Percentiles rank a stretch among this genome's conserved stretches.
These are phyloP conservation scores for Xylariaceae sp. DNA, from an alignment of 2,329 filamentous ascomycete species.

Conservation along the genomic window DNA sequence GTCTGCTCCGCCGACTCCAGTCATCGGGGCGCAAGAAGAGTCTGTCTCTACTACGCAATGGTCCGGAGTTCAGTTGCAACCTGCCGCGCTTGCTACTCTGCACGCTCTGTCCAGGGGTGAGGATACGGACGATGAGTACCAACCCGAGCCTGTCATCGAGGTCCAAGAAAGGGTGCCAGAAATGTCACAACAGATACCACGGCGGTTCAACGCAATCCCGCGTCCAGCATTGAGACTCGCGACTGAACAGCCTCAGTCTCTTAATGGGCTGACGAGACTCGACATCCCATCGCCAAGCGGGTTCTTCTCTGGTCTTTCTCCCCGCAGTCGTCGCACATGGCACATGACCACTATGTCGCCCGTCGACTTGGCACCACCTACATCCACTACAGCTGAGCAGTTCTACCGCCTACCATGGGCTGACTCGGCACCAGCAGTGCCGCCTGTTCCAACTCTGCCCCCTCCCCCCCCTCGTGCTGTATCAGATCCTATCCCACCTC, in stretches of 20 bases:
- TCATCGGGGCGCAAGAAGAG: conserved; percentile 55
- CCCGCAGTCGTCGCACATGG: conserved; percentile 77
- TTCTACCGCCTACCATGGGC: conserved; percentile 87
- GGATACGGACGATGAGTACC: conserved; percentile 56
- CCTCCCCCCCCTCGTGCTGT: conserved; percentile 34
- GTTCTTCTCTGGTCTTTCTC: conserved; percentile 83
- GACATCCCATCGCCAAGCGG: conserved; percentile 89
- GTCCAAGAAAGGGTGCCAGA: conserved; percentile 42
- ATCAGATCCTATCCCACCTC: conserved; percentile 31
- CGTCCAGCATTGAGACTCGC: conserved; percentile 32
- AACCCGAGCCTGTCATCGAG: conserved; percentile 53
- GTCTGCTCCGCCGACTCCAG: conserved; percentile 81
- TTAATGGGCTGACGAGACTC: conserved; percentile 71
- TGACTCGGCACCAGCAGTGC: conserved; percentile 33
- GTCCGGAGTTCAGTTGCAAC: conserved; percentile 71
- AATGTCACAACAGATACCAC: conserved; percentile 50
- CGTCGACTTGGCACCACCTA: conserved; percentile 59
- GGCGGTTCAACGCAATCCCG: conserved; percentile 41
- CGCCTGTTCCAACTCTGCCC: conserved; percentile 23
- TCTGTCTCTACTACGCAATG: conserved; percentile 56
- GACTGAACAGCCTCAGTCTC: conserved; percentile 52
- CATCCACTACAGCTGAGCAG: conserved; percentile 84
- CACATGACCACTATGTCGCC: conserved; percentile 54
- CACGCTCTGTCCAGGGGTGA: conserved; percentile 64
- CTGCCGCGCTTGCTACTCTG: conserved; percentile 74